Conservation (phyloP, 148 eudicot genomes). For the Persicaria maculosa region DNA sequence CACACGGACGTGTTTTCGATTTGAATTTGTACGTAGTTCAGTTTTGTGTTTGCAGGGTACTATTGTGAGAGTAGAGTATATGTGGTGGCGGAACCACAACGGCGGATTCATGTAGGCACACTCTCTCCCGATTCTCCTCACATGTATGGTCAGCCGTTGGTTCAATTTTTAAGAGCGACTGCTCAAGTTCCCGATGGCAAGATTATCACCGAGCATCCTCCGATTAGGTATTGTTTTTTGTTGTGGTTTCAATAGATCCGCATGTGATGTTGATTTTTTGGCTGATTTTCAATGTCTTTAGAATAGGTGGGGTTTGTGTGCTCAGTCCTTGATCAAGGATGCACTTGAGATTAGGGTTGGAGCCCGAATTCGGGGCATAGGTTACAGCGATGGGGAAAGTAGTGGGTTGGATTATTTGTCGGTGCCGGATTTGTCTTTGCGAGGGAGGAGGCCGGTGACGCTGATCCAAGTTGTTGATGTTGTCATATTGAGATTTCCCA, state of each 20-base stretch:
- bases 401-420: too few species aligned
- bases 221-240: constrained; percentile 44
- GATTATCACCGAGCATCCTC: constrained; percentile 76
- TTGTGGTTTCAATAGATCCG: neutral
- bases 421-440: too few species aligned
- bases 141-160: constrained; percentile 89
- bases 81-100: constrained; percentile 66
- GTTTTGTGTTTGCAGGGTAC: constrained; percentile 50
- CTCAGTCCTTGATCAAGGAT: too few species aligned
- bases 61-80: constrained; percentile 73
- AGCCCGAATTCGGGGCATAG: too few species aligned
- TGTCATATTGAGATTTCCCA: too few species aligned
- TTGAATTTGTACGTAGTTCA: too few species aligned
- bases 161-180: constrained; percentile 83
- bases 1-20: too few species aligned
- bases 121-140: constrained; percentile 34
- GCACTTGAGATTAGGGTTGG: too few species aligned
- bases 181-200: constrained; percentile 85
- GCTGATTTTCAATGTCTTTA: neutral
- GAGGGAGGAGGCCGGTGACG: too few species aligned
- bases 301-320: too few species aligned
- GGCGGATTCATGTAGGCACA: constrained; percentile 51
- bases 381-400: too few species aligned
- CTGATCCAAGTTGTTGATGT: too few species aligned
- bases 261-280: neutral